phyloP scores from a whole-genome alignment of 2,329 filamentous ascomycete species.

The Penicillium sp. region DNA sequence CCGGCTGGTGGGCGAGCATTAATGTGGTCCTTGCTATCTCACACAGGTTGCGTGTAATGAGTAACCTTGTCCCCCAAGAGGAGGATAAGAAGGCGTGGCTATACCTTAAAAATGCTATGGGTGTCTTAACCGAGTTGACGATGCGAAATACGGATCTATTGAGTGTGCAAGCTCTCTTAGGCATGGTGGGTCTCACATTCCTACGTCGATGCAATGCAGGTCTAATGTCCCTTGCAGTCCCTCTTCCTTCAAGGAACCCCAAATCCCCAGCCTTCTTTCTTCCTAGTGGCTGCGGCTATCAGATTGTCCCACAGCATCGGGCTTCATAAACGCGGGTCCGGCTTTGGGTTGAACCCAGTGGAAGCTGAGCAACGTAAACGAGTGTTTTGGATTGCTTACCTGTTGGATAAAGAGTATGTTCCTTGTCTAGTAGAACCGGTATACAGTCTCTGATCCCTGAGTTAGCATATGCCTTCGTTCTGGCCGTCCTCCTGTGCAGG shows the following conservation, averaged over 20 bases:
- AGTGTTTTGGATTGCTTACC: slow-evolving; percentile 78
- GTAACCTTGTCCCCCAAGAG: slow-evolving; percentile 84
- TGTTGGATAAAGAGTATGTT: slow-evolving; percentile 71
- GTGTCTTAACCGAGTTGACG: slow-evolving; percentile 86
- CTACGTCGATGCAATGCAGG: neutral
- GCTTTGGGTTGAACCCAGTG: slow-evolving; percentile 89
- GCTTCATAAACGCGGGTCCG: slow-evolving; percentile 88
- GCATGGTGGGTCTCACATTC: slow-evolving; percentile 65
- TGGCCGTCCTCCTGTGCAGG: slow-evolving; percentile 73
- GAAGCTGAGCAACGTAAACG: slow-evolving; percentile 89
- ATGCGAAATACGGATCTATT: slow-evolving; percentile 96
- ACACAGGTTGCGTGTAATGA: slow-evolving; percentile 91
- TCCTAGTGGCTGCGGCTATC: slow-evolving; percentile 88
- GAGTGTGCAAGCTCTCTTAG: slow-evolving; percentile 90
- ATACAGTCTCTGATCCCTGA: slow-evolving; percentile 25
- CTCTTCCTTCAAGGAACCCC: slow-evolving; percentile 95
- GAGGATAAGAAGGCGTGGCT: slow-evolving; percentile 95
- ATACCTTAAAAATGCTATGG: slow-evolving; percentile 95
- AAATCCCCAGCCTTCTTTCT: slow-evolving; percentile 92
- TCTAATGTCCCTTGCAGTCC: slow-evolving; percentile 51
- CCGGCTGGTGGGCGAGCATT: slow-evolving; percentile 97
- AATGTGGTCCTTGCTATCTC: slow-evolving; percentile 94
- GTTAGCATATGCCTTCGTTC: slow-evolving; percentile 69
- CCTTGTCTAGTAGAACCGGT: neutral
- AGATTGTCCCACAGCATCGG: slow-evolving; percentile 92